Evolutionary conservation across 306 rosid genomes (phyloP).

Genomic region (Chamaecrista fasciculata): DNA sequence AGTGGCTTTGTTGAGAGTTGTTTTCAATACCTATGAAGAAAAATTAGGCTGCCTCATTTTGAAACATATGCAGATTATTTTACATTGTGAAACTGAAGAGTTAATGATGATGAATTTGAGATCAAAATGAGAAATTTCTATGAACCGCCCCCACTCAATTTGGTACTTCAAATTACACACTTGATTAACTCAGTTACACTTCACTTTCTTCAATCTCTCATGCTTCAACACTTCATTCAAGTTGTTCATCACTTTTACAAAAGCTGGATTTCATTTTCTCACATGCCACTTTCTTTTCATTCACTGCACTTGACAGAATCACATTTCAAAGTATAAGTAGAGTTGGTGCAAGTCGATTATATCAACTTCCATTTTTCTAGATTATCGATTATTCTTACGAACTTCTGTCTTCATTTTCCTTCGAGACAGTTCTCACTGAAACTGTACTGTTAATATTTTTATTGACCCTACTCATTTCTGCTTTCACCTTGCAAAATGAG

Average conservation of each 20-base stretch:
- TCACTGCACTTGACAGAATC: background rate
- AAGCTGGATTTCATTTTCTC: background rate
- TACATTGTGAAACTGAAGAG: background rate
- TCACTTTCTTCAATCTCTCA: background rate
- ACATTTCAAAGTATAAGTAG: background rate
- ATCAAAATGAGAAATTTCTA: background rate
- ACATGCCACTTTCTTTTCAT: background rate
- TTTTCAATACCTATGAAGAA: slow-evolving; percentile 2
- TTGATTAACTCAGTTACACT: background rate
- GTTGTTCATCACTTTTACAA: background rate
- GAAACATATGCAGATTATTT: background rate
- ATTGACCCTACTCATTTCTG: background rate
- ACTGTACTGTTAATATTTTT: background rate
- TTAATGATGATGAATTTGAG: background rate
- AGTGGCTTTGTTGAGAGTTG: background rate
- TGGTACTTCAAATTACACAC: background rate
- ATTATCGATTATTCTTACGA: background rate
- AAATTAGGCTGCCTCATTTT: background rate
- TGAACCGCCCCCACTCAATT: background rate
- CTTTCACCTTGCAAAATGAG: background rate
- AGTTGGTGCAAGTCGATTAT: background rate
- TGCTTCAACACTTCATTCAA: background rate
- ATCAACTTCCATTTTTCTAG: background rate
- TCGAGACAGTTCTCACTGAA: background rate
- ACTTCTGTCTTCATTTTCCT: background rate